phyloP scores from a whole-genome alignment of 2,329 filamentous ascomycete genomes.

The Botrytis aclada region DNA sequence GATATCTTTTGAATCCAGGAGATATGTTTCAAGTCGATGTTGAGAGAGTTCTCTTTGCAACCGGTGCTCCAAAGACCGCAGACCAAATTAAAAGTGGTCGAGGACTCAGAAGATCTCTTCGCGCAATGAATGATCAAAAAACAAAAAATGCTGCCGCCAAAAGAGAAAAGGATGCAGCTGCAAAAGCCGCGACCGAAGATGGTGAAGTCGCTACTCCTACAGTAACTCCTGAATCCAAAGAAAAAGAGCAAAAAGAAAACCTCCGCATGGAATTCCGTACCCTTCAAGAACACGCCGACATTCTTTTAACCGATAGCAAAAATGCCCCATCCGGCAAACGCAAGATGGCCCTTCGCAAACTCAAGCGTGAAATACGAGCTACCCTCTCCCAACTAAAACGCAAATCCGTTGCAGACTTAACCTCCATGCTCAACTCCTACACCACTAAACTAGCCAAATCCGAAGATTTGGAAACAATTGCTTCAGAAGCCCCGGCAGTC shows the following conservation, averaged over 20 bases:
- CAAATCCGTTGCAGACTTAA: constrained; percentile 1
- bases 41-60: constrained; percentile 83
- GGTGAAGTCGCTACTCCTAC: background rate
- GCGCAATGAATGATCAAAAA: constrained; percentile 23
- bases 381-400: background rate
- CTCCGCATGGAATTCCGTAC: constrained; percentile 12
- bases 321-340: constrained; percentile 15
- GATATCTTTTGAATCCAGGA: constrained; percentile 92
- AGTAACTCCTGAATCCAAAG: constrained; percentile 21
- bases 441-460: background rate
- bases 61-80: constrained; percentile 65
- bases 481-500: constrained; percentile 23
- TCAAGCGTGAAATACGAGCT: constrained; percentile 14
- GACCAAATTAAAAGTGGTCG: constrained; percentile 30
- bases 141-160: constrained; percentile 9
- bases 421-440: background rate
- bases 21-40: constrained; percentile 97
- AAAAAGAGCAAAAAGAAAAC: background rate
- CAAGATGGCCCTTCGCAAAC: constrained; percentile 20
- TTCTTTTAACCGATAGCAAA: constrained; percentile 4
- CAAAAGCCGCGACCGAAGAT: constrained; percentile 24
- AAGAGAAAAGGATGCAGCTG: constrained; percentile 27
- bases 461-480: background rate
- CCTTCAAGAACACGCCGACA: constrained; percentile 6
- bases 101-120: constrained; percentile 20